Evolutionary conservation across 306 rosid genomes (phyloP).

Genomic region (Vigna hirtella): DNA sequence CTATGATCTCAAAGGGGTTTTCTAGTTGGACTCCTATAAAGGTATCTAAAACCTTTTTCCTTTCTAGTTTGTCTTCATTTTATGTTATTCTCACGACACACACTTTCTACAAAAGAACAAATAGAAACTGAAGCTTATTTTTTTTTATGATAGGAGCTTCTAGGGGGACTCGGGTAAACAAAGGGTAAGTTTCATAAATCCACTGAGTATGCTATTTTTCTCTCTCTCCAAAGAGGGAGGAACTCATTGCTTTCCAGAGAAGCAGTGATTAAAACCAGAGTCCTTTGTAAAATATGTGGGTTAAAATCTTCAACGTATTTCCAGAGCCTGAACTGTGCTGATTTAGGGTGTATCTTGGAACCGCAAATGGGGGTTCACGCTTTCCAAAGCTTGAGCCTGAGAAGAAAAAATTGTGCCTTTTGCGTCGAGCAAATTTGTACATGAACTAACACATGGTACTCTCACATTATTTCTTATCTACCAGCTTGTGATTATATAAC

Average conservation of each 20-base stretch:
- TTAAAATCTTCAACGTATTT: too few relatives aligned
- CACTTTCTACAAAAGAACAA: neutral
- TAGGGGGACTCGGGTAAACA: neutral
- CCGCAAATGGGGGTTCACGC: too few relatives aligned
- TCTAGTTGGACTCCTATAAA: too few relatives aligned
- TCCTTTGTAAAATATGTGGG: too few relatives aligned
- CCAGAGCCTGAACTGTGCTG: too few relatives aligned
- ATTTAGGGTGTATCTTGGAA: too few relatives aligned
- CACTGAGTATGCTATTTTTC: neutral
- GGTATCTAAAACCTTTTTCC: too few relatives aligned
- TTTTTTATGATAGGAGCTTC: neutral
- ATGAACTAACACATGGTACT: neutral
- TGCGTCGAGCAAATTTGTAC: too few relatives aligned
- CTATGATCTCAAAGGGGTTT: neutral
- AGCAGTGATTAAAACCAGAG: too few relatives aligned
- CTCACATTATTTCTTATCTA: slow-evolving; percentile 11
- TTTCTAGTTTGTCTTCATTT: neutral
- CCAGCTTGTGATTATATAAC: slow-evolving; percentile 5
- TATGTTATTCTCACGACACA: neutral
- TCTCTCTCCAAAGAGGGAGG: neutral
- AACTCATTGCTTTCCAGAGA: slow-evolving; percentile 6
- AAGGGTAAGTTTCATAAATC: neutral
- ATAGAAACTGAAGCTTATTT: neutral
- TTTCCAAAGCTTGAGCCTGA: too few relatives aligned
- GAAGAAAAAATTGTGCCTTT: too few relatives aligned